Evolutionary conservation across 148 eudicot species (phyloP), one percentile per base, ranked within the genome.

Genomic region (Selenicereus undatus): DNA sequence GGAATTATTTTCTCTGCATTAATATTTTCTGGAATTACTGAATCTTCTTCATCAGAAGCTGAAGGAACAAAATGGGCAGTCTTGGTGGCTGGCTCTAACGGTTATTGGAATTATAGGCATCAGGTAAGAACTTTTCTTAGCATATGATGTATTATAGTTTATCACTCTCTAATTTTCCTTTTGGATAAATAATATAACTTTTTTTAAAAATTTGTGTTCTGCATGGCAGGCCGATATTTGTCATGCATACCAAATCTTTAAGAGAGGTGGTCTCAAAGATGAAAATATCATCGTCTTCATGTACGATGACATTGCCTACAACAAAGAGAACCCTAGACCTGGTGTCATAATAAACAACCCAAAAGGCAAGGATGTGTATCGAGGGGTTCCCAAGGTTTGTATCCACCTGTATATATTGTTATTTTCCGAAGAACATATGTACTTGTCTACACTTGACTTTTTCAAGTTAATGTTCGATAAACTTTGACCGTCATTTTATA

Each of bases 11-110:
- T 30, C 26, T 14, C 64, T 42, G 77, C 71, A 50, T n/a, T n/a
- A n/a, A n/a, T n/a, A n/a, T 64, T 27, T 18, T 42, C 76, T 18
- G n/a, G 20, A 2, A 42, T 24, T 64, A 10, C 52, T 66, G 17
- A 29, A 72, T 8, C 30, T 42, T 43, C 73, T 35, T 30, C 68
- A 76, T 56, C 71, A 60, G 13, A 17, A 22, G 29, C 35, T 76
- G 52, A 35, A 42, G 97, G 92, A 51, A 90, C 94, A 5, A 88
- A 88, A 74, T 94, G 98, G 98, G 98, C 94, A 4, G 86, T 94
- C 13, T 85, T 94, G 3, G 60, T 94, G 14, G 96, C 98, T 29
- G 96, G 98, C 66, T 94, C 98, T 16, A 86, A 78, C 36, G 94
- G 91, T 27, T 94, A 89, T 75, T 82, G 83, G 82, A 94, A 94